These are phyloP conservation scores for Exserohilum rostratum DNA, from an alignment of 2,329 filamentous ascomycete genomes.

Conservation along the genomic window DNA sequence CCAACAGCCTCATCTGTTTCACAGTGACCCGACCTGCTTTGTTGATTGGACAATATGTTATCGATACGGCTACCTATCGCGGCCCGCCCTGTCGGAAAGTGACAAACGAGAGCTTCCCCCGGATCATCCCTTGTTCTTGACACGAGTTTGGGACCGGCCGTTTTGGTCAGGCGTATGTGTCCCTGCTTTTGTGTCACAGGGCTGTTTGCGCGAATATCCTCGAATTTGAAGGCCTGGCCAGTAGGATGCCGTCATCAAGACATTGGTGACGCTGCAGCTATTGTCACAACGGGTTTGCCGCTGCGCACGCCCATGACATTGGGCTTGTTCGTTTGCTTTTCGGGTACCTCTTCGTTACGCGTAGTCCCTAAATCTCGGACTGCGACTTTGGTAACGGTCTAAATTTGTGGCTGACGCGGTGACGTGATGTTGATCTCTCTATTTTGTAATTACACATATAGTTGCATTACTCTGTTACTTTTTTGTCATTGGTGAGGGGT, in stretches of 20 bases:
- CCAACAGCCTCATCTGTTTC: conserved; percentile 29
- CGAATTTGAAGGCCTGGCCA: conserved; percentile 3
- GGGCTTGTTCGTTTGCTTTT: too few relatives aligned
- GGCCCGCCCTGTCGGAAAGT: conserved; percentile 15
- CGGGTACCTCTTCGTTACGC: too few relatives aligned
- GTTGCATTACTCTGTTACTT: too few relatives aligned
- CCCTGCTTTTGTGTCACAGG: not conserved
- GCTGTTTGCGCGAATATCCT: not conserved
- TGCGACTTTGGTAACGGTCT: too few relatives aligned
- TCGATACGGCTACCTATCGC: conserved; percentile 20
- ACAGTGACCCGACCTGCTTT: conserved; percentile 16
- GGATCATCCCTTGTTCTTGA: conserved; percentile 5
- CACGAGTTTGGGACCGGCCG: not conserved
- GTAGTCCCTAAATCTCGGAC: too few relatives aligned
- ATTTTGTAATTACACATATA: too few relatives aligned
- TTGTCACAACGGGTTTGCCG: too few relatives aligned
- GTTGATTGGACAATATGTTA: conserved; percentile 26
- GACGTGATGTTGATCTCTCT: too few relatives aligned
- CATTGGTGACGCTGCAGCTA: too few relatives aligned
- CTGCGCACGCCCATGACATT: too few relatives aligned
- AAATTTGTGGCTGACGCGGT: too few relatives aligned
- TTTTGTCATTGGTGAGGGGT: too few relatives aligned
- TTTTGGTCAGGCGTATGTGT: not conserved
- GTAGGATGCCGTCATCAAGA: not conserved
- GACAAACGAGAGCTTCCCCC: conserved; percentile 20